Base-by-base conservation (phyloP, 2,329 filamentous ascomycete genomes). In the Exophiala bonariae region DNA sequence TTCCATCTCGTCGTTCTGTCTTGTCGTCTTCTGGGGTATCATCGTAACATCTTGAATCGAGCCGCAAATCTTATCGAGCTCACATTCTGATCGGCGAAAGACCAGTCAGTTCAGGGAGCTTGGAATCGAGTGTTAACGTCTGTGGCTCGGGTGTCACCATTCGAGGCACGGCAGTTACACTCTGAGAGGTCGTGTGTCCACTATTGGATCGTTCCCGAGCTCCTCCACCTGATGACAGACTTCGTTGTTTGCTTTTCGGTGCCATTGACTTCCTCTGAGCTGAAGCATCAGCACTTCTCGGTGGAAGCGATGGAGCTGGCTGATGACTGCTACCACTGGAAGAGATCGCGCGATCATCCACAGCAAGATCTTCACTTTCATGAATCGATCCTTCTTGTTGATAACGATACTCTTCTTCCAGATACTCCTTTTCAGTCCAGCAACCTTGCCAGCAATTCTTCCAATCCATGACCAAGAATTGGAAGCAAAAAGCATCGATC, bases 401-500 rank as follows among this genome's bases (percentile, higher is more conserved):
- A 36, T 50, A 54, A 41, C 49, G 41, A 41, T 54, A 58, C 61
- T 76, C 81, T 67, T 59, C 71, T 58, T 87, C 82, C 28, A 90
- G 83, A 62, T 80, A 92, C 57, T 82, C 83, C 54, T 89, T 83
- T 68, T 97, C 92, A 10, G 87, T 95, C 74, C 85, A 90, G 72
- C 92, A 97, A 7, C 92, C 92, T 66, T 93, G 90, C 92, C 92
- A 97, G 72, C 92, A 97, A 59, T 95, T 86, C 59, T 90, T 85
- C 92, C 92, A 97, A 64, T 97, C 87, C 63, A 89, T 89, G 16
- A 97, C 91, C 10, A 97, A 77, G 57, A 96, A 96, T 61, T 91
- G 89, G 78, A 97, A 97, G 66, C 89, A 95, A 66, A 92, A 95
- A 1, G 85, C 85, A 62, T 97, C 92, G 49, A 97, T 93, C 70